A percentile compares a stretch with the other conserved stretches of the same genome.
These are phyloP conservation scores for Quercus engelmannii DNA, from an alignment of 306 rosid species.

Conservation along the genomic window DNA sequence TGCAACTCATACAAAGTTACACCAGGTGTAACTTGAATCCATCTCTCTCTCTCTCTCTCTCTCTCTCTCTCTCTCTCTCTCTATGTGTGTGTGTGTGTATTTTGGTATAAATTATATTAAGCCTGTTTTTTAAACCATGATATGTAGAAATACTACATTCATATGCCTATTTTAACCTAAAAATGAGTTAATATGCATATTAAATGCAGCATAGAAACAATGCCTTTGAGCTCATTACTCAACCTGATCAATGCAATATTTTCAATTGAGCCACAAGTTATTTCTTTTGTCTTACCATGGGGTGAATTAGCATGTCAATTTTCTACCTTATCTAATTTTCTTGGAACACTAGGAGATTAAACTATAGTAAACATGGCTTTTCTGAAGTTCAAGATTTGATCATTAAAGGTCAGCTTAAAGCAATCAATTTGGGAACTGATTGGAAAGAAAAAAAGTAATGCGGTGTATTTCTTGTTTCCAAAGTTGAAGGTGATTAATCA, in stretches of 20 bases:
- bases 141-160: background rate
- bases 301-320: background rate
- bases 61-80: too few relatives aligned
- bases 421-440: background rate
- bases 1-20: too few relatives aligned
- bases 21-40: too few relatives aligned
- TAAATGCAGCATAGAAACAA: too few relatives aligned
- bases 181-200: background rate
- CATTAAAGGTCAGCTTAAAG: background rate
- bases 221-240: background rate
- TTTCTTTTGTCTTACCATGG: background rate
- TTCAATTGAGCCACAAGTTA: background rate
- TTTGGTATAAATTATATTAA: background rate
- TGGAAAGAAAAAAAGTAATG: background rate
- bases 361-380: background rate
- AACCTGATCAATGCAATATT: background rate
- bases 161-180: background rate
- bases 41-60: too few relatives aligned
- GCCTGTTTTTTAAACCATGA: background rate
- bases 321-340: background rate
- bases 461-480: background rate
- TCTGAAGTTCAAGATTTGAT: background rate
- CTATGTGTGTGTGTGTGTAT: too few relatives aligned
- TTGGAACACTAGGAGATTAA: background rate
- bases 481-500: background rate